These are phyloP conservation scores for Stachybotrys chartarum DNA, from an alignment of 2,329 filamentous ascomycete species.

Conservation along the genomic window DNA sequence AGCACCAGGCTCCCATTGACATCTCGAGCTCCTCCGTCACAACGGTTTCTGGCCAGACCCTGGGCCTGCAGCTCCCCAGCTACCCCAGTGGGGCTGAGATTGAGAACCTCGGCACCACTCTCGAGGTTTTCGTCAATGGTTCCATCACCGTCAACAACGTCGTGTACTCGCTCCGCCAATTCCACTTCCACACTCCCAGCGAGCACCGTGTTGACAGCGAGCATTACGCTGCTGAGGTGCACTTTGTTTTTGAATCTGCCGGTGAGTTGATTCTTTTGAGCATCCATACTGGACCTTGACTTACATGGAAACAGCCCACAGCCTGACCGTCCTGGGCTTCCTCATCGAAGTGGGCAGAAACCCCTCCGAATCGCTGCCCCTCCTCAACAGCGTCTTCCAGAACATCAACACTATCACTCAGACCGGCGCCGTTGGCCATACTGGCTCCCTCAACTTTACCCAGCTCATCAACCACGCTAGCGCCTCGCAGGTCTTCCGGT, in stretches of 20 bases:
- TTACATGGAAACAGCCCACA: background rate
- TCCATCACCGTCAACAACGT: constrained; percentile 29
- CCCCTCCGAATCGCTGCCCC: background rate
- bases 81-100: constrained; percentile 26
- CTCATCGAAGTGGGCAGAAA: constrained; percentile 1
- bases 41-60: constrained; percentile 15
- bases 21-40: constrained; percentile 17
- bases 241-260: constrained; percentile 30
- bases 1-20: constrained; percentile 46
- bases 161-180: constrained; percentile 38
- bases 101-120: constrained; percentile 38
- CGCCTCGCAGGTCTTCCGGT: constrained; percentile 34
- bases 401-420: constrained; percentile 27
- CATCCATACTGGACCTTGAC: background rate
- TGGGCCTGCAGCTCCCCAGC: constrained; percentile 24
- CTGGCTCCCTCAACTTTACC: constrained; percentile 30
- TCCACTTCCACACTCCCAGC: constrained; percentile 51
- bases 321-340: background rate
- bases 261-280: constrained; percentile 6
- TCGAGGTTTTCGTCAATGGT: constrained; percentile 39
- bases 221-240: constrained; percentile 31
- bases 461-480: constrained; percentile 26
- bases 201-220: constrained; percentile 44
- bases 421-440: constrained; percentile 26
- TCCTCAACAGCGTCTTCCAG: constrained; percentile 21